A percentile compares a stretch with the other conserved stretches of the same genome.
Conservation (phyloP, 768 basidiomycete species). For the Tricholoma bakamatsutake region DNA sequence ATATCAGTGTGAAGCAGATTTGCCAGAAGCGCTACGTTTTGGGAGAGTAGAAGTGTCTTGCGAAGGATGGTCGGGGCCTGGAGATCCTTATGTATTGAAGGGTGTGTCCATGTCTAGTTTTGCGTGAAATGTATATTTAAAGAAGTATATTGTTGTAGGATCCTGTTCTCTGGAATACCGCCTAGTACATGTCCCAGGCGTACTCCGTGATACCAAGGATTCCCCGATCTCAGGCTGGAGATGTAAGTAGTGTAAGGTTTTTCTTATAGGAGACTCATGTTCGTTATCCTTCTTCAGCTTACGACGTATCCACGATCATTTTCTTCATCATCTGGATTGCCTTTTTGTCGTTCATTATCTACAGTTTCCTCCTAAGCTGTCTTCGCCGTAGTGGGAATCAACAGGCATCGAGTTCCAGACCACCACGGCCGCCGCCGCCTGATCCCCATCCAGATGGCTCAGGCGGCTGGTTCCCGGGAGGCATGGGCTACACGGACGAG, state of each 20-base stretch:
- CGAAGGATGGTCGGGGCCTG: slow-evolving; percentile 83
- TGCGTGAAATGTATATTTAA: neutral
- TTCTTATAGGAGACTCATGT: neutral
- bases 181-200: slow-evolving; percentile 61
- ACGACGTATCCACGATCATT: slow-evolving; percentile 40
- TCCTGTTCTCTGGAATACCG: slow-evolving; percentile 86
- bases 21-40: slow-evolving; percentile 77
- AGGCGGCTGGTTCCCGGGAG: slow-evolving; percentile 52
- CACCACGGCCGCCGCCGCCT: slow-evolving; percentile 22
- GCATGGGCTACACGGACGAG: slow-evolving; percentile 29
- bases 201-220: slow-evolving; percentile 30
- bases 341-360: slow-evolving; percentile 47
- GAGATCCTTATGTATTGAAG: slow-evolving; percentile 81
- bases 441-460: slow-evolving; percentile 32
- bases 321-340: slow-evolving; percentile 56
- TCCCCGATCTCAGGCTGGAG: slow-evolving; percentile 21
- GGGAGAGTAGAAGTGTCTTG: slow-evolving; percentile 84
- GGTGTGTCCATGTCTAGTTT: slow-evolving; percentile 36
- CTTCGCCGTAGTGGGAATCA: slow-evolving; percentile 25
- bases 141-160: slow-evolving; percentile 33
- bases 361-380: slow-evolving; percentile 55
- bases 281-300: slow-evolving; percentile 28
- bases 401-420: slow-evolving; percentile 20
- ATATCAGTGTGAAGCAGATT: slow-evolving; percentile 78
- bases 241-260: slow-evolving; percentile 18